Evolutionary conservation across 73 alveolate genomes (phyloP), one percentile per base, ranked within the genome.

Genomic region (Paramecium pentaurelia): DNA sequence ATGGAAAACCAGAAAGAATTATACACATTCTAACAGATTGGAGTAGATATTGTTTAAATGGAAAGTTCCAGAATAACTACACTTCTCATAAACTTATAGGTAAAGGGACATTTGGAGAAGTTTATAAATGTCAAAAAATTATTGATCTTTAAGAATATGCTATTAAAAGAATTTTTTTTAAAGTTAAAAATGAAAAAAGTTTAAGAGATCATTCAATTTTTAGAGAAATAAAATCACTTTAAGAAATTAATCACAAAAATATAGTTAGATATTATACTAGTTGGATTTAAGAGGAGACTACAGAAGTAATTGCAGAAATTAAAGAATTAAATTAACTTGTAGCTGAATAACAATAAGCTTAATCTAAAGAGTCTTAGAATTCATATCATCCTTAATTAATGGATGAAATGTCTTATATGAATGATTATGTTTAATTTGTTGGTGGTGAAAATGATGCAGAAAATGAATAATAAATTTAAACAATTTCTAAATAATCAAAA

Each of bases 201-300:
- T 27, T 80, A 20, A 40, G 75, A 80, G 91, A 80, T 22, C 91
- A 80, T 80, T 28, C 47, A 42, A 80, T 80, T n/a, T 80, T 80
- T 80, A 40, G 91, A 20, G 91, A 80, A 80, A 18, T 80, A 2
- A 20, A 32, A 16, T 60, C 75, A 22, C 91, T 44, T 14, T 27
- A 34, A 47, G 77, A 80, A 44, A 42, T 80, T 6, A 80, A 80
- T 80, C 91, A 80, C 49, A 42, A 42, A 28, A 80, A 80, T 36
- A 80, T 80, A 25, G 91, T 80, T 80, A 40, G 91, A 45, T 80
- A 80, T 44, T 80, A 42, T 27, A 80, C 91, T 22, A 45, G 77
- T 45, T 80, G 91, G 91, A 80, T 80, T 44, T 12, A 80, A 47
- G 91, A 45, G 49, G 10, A 45, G 1, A 42, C 47, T 4, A 16